These are phyloP conservation scores for Hygrophila difformis DNA, from an alignment of 257 asterid genomes.

Conservation along the genomic window DNA sequence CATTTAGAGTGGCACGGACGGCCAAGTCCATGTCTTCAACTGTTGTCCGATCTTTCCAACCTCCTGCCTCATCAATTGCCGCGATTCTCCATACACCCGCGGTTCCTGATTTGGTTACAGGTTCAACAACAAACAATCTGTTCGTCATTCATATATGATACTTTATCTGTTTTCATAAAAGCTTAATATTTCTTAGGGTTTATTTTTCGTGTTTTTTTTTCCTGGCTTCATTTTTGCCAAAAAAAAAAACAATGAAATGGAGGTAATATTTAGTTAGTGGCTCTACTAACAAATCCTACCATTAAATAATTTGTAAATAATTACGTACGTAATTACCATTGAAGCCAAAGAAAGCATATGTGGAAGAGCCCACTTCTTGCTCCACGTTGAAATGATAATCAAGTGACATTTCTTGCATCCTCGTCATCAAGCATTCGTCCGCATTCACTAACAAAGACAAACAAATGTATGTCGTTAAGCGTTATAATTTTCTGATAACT, in stretches of 20 bases:
- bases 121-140: too few relatives aligned
- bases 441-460: constrained; percentile 56
- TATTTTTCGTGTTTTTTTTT: too few relatives aligned
- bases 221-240: too few relatives aligned
- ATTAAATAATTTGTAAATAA: too few relatives aligned
- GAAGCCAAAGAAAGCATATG: constrained; percentile 89
- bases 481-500: too few relatives aligned
- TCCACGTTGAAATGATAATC: constrained; percentile 90
- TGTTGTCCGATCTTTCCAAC: constrained; percentile 93
- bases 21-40: constrained; percentile 98
- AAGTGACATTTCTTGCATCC: constrained; percentile 98
- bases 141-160: constrained; percentile 3
- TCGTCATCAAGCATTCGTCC: constrained; percentile 92
- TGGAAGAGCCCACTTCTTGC: constrained; percentile 98
- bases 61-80: constrained; percentile 93
- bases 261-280: background rate
- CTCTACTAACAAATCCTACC: too few relatives aligned
- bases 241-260: too few relatives aligned
- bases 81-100: constrained; percentile 97
- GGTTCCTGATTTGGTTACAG: too few relatives aligned
- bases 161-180: too few relatives aligned
- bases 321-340: constrained; percentile 65
- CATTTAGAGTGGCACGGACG: constrained; percentile 88
- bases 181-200: too few relatives aligned
- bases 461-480: background rate